These are phyloP conservation scores for Phytophthora macrochlamydospora DNA, from an alignment of 352 stramenopile species.

Conservation along the genomic window DNA sequence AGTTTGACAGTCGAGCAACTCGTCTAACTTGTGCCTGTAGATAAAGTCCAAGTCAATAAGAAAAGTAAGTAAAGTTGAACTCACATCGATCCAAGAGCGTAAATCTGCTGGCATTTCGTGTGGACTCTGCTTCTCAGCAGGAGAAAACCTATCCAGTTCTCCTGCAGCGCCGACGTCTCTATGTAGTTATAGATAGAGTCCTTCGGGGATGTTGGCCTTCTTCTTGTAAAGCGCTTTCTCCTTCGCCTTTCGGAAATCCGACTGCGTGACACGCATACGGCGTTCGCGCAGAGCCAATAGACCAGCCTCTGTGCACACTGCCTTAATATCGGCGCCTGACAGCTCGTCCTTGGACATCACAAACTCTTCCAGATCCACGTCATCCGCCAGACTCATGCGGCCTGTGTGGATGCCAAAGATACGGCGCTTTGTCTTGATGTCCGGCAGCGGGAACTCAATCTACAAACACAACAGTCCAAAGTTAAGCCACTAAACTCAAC, in stretches of 20 bases:
- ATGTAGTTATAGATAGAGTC: conserved; percentile 96
- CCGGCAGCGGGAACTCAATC: conserved; percentile 99
- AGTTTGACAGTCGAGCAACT: conserved; percentile 11
- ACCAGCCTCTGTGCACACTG: conserved; percentile 99
- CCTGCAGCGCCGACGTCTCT: conserved; percentile 22
- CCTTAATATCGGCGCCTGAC: conserved; percentile 99
- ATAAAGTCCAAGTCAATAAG: too few relatives aligned
- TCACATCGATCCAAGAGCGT: conserved; percentile 20
- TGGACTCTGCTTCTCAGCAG: conserved; percentile 11
- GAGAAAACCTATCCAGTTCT: not conserved
- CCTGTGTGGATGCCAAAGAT: conserved; percentile 99
- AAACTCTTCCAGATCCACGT: conserved; percentile 99
- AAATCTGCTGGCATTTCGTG: conserved; percentile 29
- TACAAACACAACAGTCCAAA: conserved; percentile 29
- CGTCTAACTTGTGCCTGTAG: too few relatives aligned
- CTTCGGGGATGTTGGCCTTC: conserved; percentile 99
- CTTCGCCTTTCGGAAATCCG: conserved; percentile 99
- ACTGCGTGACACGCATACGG: conserved; percentile 99
- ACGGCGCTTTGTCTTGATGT: conserved; percentile 99
- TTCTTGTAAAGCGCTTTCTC: conserved; percentile 99
- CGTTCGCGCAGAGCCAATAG: conserved; percentile 98
- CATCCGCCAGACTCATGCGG: conserved; percentile 97
- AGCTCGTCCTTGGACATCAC: conserved; percentile 99
- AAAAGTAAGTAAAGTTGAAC: not conserved
- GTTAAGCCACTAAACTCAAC: conserved; percentile 1